A percentile compares a stretch with the other conserved stretches of the same genome.
Evolutionary conservation across 805 yeast species (phyloP).

Genomic region (Naumovozyma dairenensis): DNA sequence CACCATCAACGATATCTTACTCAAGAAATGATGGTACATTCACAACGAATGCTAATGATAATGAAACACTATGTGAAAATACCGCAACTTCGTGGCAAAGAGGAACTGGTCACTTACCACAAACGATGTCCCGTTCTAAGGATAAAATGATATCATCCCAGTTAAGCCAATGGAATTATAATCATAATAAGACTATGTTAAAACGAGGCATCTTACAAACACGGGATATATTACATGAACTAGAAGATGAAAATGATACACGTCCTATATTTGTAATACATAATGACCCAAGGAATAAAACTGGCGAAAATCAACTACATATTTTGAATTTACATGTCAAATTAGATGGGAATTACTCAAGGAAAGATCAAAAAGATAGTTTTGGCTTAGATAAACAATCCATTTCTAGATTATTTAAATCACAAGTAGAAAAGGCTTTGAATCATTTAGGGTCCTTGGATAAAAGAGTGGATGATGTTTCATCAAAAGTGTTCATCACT

Average conservation of each 20-base stretch:
- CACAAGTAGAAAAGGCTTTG: constrained; percentile 52
- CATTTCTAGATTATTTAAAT: constrained; percentile 57
- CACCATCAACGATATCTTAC: constrained; percentile 7
- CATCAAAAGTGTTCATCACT: constrained; percentile 89
- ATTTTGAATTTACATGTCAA: constrained; percentile 21
- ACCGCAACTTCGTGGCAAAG: too few species aligned
- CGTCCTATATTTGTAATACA: constrained; percentile 60
- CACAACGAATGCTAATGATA: too few species aligned
- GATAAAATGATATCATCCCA: constrained; percentile 29
- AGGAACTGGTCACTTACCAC: too few species aligned
- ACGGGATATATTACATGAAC: constrained; percentile 39
- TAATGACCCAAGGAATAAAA: constrained; percentile 38
- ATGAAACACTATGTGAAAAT: too few species aligned
- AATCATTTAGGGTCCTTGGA: constrained; percentile 63
- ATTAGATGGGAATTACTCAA: constrained; percentile 17
- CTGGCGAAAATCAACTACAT: constrained; percentile 20
- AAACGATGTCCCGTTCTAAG: too few species aligned
- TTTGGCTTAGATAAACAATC: constrained; percentile 56
- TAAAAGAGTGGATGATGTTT: constrained; percentile 80
- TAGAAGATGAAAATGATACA: constrained; percentile 45
- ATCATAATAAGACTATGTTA: constrained; percentile 56
- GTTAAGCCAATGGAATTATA: constrained; percentile 65
- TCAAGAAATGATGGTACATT: constrained; percentile 4
- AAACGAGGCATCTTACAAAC: constrained; percentile 51
- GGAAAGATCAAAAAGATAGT: constrained; percentile 3